Evolutionary conservation across 2,329 filamentous ascomycete genomes (phyloP).

Genomic region (Byssochlamys sp.): DNA sequence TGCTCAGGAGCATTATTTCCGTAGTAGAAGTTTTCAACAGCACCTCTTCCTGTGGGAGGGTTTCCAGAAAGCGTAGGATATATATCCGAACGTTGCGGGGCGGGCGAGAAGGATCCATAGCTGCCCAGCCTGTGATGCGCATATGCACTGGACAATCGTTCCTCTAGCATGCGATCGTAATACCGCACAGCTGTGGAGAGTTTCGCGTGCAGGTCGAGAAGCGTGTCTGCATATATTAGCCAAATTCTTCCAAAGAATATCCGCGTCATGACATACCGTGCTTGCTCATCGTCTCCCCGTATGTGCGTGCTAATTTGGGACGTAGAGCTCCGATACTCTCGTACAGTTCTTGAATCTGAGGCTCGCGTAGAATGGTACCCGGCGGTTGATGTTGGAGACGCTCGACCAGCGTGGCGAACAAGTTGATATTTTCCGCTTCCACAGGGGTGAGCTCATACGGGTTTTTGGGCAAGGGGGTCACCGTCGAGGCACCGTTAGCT

Average conservation of each 20-base stretch:
- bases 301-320: conserved; percentile 87
- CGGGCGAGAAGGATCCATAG: conserved; percentile 42
- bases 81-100: conserved; percentile 46
- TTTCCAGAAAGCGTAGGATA: conserved; percentile 62
- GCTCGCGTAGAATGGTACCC: conserved; percentile 89
- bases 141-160: conserved; percentile 85
- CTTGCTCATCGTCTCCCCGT: conserved; percentile 99
- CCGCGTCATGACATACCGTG: conserved; percentile 56
- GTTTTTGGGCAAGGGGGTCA: conserved; percentile 61
- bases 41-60: conserved; percentile 39
- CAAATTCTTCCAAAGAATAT: background rate
- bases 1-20: conserved; percentile 47
- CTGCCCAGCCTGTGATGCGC: conserved; percentile 64
- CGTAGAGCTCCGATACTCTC: conserved; percentile 89
- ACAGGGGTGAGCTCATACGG: conserved; percentile 89
- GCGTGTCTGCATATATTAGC: conserved; percentile 55
- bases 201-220: conserved; percentile 89
- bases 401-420: conserved; percentile 89
- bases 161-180: conserved; percentile 96
- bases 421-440: conserved; percentile 93
- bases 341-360: conserved; percentile 95
- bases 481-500: conserved; percentile 40
- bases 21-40: conserved; percentile 74
- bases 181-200: conserved; percentile 92
- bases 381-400: conserved; percentile 88